These are phyloP conservation scores for Penicillium concentricum DNA, from an alignment of 2,329 filamentous ascomycete species.

Conservation along the genomic window DNA sequence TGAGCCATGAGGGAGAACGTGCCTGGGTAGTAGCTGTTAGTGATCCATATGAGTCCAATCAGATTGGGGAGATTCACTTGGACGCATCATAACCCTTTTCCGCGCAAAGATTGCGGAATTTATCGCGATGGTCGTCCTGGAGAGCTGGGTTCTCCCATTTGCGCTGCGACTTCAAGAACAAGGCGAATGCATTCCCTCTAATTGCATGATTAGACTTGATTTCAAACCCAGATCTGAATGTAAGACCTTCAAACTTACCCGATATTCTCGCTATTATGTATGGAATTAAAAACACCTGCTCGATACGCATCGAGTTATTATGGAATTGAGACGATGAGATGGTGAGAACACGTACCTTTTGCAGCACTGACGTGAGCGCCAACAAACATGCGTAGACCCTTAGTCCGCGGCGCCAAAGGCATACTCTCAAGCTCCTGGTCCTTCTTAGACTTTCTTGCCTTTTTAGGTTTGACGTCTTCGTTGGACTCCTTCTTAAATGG, in stretches of 20 bases:
- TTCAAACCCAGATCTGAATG: neutral
- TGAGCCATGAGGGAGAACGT: slow-evolving; percentile 87
- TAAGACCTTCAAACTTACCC: slow-evolving; percentile 46
- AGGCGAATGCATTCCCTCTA: slow-evolving; percentile 84
- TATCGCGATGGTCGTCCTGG: slow-evolving; percentile 62
- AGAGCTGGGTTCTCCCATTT: slow-evolving; percentile 89
- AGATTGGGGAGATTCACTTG: slow-evolving; percentile 38
- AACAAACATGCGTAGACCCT: slow-evolving; percentile 74
- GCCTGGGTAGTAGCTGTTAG: slow-evolving; percentile 40
- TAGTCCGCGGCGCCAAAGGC: slow-evolving; percentile 69
- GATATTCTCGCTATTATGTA: slow-evolving; percentile 74
- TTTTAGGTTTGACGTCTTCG: slow-evolving; percentile 38
- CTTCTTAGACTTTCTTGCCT: slow-evolving; percentile 56
- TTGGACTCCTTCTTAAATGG: slow-evolving; percentile 16
- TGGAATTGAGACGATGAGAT: neutral
- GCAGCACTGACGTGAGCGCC: slow-evolving; percentile 90
- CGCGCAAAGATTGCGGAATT: slow-evolving; percentile 68
- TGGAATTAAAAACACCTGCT: slow-evolving; percentile 81
- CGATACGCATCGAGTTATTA: slow-evolving; percentile 8
- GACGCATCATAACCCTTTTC: slow-evolving; percentile 69
- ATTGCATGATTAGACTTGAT: slow-evolving; percentile 8
- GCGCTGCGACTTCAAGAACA: slow-evolving; percentile 94
- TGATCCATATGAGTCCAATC: neutral
- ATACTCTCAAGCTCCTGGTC: slow-evolving; percentile 56
- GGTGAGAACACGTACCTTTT: slow-evolving; percentile 60